Evolutionary conservation across 305 asterid genomes (phyloP).

Genomic region (Ajuga reptans): DNA sequence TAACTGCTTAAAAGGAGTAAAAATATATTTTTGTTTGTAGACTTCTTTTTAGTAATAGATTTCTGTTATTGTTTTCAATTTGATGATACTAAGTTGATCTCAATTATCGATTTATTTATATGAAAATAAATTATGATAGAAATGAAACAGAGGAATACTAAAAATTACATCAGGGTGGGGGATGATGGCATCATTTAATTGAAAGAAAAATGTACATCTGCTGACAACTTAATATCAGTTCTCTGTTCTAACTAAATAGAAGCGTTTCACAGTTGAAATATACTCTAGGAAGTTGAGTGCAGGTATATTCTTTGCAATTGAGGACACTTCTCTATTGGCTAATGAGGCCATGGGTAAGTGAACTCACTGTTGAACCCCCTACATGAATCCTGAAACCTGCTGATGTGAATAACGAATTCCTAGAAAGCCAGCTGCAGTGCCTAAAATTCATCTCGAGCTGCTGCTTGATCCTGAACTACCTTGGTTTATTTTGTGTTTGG

Average conservation of each 20-base stretch:
- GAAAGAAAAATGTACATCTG: not conserved
- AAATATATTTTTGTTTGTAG: not conserved
- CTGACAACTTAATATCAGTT: not conserved
- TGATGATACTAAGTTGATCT: not conserved
- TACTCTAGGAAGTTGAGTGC: not conserved
- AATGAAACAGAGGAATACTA: not conserved
- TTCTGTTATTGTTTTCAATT: not conserved
- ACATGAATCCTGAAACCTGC: not conserved
- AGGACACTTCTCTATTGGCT: constrained; percentile 3
- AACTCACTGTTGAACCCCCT: not conserved
- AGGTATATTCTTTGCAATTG: not conserved
- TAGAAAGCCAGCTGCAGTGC: not conserved
- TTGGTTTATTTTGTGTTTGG: not conserved
- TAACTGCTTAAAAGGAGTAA: not conserved
- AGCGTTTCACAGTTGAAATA: not conserved
- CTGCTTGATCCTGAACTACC: constrained; percentile 1
- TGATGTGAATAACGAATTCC: not conserved
- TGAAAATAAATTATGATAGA: not conserved
- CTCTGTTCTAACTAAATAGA: not conserved
- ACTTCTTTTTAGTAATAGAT: no score
- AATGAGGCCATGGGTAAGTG: not conserved
- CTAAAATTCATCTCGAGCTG: not conserved
- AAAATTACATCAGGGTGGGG: not conserved
- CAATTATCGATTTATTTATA: not conserved
- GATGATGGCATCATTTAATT: not conserved